These are phyloP conservation scores for Didymella arachidicola DNA, from an alignment of 2,329 filamentous ascomycete species.

Conservation along the genomic window DNA sequence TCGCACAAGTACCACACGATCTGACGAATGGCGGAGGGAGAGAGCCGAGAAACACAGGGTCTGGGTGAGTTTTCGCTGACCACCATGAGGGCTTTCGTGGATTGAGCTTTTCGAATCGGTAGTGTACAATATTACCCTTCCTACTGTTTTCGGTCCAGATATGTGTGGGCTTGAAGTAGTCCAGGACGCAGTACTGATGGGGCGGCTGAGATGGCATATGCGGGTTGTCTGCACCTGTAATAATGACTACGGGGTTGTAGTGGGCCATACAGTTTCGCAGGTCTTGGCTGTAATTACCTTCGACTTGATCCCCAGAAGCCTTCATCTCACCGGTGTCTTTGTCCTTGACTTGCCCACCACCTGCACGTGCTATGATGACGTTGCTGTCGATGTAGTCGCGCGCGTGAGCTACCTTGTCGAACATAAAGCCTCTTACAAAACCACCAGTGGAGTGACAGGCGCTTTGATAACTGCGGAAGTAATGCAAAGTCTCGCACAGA, in stretches of 20 bases:
- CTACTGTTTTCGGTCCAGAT: constrained; percentile 70
- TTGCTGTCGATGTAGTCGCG: constrained; percentile 68
- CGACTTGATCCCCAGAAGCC: constrained; percentile 57
- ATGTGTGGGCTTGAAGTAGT: constrained; percentile 72
- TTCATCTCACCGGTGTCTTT: constrained; percentile 56
- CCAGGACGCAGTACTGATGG: constrained; percentile 70
- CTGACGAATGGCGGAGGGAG: constrained; percentile 43
- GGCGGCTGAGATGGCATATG: constrained; percentile 60
- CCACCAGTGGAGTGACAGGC: constrained; percentile 62
- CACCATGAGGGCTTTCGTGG: constrained; percentile 65
- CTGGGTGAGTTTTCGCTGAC: constrained; percentile 50
- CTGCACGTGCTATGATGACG: constrained; percentile 69
- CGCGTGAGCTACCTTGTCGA: constrained; percentile 62
- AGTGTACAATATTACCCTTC: constrained; percentile 60
- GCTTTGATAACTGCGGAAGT: constrained; percentile 68
- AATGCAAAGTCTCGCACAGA: constrained; percentile 69
- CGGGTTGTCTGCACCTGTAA: constrained; percentile 61
- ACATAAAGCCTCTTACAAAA: constrained; percentile 64
- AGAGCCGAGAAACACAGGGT: constrained; percentile 43
- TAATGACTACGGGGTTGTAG: constrained; percentile 61
- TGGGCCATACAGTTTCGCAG: constrained; percentile 58
- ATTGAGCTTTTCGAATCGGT: constrained; percentile 72
- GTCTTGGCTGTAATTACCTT: constrained; percentile 48
- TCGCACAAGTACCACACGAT: constrained; percentile 48
- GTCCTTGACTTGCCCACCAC: constrained; percentile 62